phyloP scores from a whole-genome alignment of 768 basidiomycete species.

The Pisolithus marmoratus region DNA sequence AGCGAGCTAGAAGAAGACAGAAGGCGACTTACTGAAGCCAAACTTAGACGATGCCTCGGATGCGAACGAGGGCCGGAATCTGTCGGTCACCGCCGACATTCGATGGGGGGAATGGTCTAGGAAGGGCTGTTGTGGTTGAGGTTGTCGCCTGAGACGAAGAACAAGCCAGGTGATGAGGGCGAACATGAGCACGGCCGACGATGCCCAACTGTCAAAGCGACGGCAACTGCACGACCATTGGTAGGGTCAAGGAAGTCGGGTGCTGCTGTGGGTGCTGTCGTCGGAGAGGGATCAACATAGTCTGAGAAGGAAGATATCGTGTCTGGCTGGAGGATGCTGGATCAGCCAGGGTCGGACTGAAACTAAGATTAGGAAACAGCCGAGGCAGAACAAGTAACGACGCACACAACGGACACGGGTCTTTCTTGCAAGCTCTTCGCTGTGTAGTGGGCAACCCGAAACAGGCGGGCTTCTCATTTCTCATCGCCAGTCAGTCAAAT shows the following conservation, averaged over 20 bases:
- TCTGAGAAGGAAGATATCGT: slow-evolving; percentile 10
- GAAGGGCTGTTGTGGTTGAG: background rate
- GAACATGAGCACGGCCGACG: slow-evolving; percentile 21
- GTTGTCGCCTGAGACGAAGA: slow-evolving; percentile 17
- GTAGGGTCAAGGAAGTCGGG: slow-evolving; percentile 14
- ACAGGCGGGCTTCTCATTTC: no score
- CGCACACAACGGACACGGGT: background rate
- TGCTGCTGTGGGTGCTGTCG: slow-evolving; percentile 3
- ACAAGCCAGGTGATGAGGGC: slow-evolving; percentile 21
- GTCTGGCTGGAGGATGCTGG: background rate
- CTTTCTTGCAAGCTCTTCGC: no score
- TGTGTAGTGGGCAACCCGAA: no score
- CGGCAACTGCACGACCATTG: slow-evolving; percentile 13
- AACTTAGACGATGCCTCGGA: slow-evolving; percentile 25
- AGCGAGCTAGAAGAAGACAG: background rate
- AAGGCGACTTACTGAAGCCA: slow-evolving; percentile 17
- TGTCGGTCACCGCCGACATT: slow-evolving; percentile 7
- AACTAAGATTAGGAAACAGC: no score
- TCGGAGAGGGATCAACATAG: slow-evolving; percentile 1
- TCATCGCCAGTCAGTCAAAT: no score
- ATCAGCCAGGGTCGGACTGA: no score
- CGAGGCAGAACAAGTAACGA: background rate
- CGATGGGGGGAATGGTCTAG: slow-evolving; percentile 3
- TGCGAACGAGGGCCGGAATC: slow-evolving; percentile 17
- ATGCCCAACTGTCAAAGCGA: slow-evolving; percentile 20